A percentile compares a stretch with the other conserved stretches of the same genome.
phyloP scores from a whole-genome alignment of 345 rosid species.

The Hibiscus tridactylites region DNA sequence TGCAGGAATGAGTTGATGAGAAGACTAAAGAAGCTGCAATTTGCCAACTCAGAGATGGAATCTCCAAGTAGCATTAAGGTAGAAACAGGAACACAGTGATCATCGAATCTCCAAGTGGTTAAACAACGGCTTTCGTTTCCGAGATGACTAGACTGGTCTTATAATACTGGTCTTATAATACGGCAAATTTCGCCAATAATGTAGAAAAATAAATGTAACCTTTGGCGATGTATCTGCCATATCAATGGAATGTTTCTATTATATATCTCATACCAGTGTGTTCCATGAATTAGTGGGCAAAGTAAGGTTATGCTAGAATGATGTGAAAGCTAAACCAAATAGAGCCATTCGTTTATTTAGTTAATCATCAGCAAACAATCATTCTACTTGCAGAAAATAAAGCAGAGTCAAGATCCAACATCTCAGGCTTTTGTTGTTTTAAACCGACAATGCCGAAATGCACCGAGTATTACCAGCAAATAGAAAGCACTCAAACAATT shows the following conservation, averaged over 20 bases:
- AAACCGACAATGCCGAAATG: background rate
- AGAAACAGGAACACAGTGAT: background rate
- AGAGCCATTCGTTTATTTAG: background rate
- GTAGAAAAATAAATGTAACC: background rate
- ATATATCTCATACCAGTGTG: background rate
- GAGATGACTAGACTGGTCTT: background rate
- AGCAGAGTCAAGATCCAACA: background rate
- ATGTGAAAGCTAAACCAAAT: constrained; percentile 6
- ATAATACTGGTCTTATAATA: background rate
- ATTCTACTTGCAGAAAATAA: background rate
- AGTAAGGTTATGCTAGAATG: background rate
- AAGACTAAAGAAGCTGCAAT: constrained; percentile 39
- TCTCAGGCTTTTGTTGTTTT: background rate
- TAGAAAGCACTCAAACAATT: background rate
- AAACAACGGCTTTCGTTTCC: background rate
- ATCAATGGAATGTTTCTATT: background rate
- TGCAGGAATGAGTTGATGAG: constrained; percentile 68
- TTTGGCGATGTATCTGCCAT: background rate
- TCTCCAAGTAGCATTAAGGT: background rate
- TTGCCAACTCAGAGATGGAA: constrained; percentile 10
- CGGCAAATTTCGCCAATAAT: background rate
- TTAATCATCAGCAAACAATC: background rate
- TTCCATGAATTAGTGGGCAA: no score
- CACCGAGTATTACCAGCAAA: background rate
- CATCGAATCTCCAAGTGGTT: background rate